A percentile compares a stretch with the other conserved stretches of the same genome.
These are phyloP conservation scores for Datisca glomerata DNA, from an alignment of 306 rosid genomes.

Conservation along the genomic window DNA sequence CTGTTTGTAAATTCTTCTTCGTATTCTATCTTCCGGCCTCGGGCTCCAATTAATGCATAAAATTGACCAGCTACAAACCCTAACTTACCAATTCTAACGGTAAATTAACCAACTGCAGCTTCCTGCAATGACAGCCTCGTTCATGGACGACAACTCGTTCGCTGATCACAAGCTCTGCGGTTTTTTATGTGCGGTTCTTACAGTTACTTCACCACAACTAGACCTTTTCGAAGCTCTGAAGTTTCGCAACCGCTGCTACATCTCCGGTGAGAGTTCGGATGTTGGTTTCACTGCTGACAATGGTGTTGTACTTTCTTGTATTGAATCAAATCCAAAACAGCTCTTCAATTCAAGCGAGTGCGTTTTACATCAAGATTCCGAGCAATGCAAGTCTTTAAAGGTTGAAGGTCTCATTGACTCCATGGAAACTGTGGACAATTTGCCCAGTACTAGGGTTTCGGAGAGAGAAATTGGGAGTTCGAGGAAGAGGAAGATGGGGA, in stretches of 20 bases:
- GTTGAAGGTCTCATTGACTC: background rate
- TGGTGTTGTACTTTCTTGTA: conserved; percentile 28
- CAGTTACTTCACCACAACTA: conserved; percentile 14
- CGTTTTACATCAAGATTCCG: background rate
- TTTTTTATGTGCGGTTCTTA: conserved; percentile 52
- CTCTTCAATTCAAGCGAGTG: background rate
- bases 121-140: too few relatives aligned
- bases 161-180: conserved; percentile 70
- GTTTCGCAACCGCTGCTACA: conserved; percentile 28
- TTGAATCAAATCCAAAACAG: conserved; percentile 3
- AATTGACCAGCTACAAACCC: too few relatives aligned
- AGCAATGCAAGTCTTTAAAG: conserved; percentile 17
- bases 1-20: too few relatives aligned
- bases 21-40: too few relatives aligned
- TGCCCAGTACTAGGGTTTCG: conserved; percentile 3
- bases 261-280: conserved; percentile 16
- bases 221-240: background rate
- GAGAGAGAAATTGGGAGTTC: conserved; percentile 8
- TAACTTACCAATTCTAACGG: too few relatives aligned
- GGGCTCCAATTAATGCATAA: too few relatives aligned
- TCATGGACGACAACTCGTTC: conserved; percentile 28
- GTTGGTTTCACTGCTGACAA: conserved; percentile 30
- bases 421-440: background rate
- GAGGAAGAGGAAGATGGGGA: conserved; percentile 29
- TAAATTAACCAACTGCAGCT: too few relatives aligned